These are phyloP conservation scores for Kalaharituber pfeilii DNA, from an alignment of 2,329 filamentous ascomycete genomes.

Conservation along the genomic window DNA sequence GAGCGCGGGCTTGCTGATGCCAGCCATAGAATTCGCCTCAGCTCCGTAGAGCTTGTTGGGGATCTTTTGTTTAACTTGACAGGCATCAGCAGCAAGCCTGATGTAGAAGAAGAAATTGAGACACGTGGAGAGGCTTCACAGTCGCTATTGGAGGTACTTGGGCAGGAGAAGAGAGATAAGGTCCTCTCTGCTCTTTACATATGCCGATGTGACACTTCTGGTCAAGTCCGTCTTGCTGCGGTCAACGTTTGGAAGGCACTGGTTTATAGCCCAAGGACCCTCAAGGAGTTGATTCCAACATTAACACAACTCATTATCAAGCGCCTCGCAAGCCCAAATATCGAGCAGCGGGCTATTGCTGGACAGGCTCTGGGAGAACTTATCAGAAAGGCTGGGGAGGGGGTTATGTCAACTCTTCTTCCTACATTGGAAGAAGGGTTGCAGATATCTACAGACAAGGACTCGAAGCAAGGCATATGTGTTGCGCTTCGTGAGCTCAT, in stretches of 20 bases:
- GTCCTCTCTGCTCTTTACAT: conserved; percentile 95
- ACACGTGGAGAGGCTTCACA: conserved; percentile 69
- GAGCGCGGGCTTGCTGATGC: conserved; percentile 95
- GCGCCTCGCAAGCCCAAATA: conserved; percentile 82
- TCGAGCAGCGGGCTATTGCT: conserved; percentile 98
- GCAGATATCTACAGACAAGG: conserved; percentile 70
- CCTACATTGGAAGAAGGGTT: conserved; percentile 87
- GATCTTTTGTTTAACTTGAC: conserved; percentile 96
- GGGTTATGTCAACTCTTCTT: conserved; percentile 69
- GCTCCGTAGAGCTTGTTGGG: conserved; percentile 91
- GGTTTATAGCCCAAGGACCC: conserved; percentile 74
- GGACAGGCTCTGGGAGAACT: conserved; percentile 92
- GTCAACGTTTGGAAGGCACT: conserved; percentile 93
- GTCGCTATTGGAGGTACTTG: conserved; percentile 84
- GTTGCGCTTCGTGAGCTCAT: conserved; percentile 91
- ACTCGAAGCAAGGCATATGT: conserved; percentile 93
- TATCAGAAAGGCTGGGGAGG: conserved; percentile 90
- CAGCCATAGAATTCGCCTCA: conserved; percentile 92
- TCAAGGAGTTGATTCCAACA: conserved; percentile 89
- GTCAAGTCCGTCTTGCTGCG: conserved; percentile 72
- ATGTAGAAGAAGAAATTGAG: conserved; percentile 60
- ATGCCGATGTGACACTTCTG: conserved; percentile 90
- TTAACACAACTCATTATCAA: conserved; percentile 89
- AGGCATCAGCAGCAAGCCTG: conserved; percentile 65
- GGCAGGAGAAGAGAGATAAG: conserved; percentile 91